These are phyloP conservation scores for Santalum album DNA, from an alignment of 164 flowering plant species.

Conservation along the genomic window DNA sequence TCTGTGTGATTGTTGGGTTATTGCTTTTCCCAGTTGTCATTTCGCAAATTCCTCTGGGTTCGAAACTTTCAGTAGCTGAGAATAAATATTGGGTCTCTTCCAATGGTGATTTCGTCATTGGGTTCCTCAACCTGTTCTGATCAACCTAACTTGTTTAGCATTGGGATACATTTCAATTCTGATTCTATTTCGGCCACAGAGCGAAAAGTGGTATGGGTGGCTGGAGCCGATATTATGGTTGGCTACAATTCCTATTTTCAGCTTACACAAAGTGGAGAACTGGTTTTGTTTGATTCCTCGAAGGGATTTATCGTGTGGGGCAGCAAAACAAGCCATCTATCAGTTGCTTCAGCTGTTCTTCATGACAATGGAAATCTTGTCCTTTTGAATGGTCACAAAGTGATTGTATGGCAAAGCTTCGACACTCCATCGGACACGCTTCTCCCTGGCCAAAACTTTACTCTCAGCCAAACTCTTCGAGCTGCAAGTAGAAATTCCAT, in stretches of 20 bases:
- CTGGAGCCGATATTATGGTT: conserved; percentile 45
- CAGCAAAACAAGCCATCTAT: conserved; percentile 33
- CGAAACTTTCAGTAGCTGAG: conserved; percentile 36
- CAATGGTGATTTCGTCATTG: conserved; percentile 57
- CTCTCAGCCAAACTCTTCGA: conserved; percentile 28
- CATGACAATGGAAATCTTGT: conserved; percentile 59
- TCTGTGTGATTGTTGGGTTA: conserved; percentile 18
- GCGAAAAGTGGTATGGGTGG: conserved; percentile 54
- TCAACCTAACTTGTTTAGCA: conserved; percentile 31
- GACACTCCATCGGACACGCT: conserved; percentile 50
- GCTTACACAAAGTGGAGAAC: conserved; percentile 37
- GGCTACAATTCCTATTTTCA: conserved; percentile 40
- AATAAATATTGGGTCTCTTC: conserved; percentile 53
- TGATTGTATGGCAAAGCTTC: conserved; percentile 65
- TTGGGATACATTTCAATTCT: conserved; percentile 52
- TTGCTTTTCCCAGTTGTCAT: conserved; percentile 15
- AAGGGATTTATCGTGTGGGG: conserved; percentile 37
- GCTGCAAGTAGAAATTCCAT: conserved; percentile 38
- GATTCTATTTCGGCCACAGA: conserved; percentile 30
- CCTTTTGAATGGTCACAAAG: conserved; percentile 22
- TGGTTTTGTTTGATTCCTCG: conserved; percentile 46
- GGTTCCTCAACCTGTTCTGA: conserved; percentile 41
- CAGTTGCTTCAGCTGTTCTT: conserved; percentile 50
- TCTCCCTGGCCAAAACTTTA: conserved; percentile 58
- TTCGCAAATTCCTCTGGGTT: conserved; percentile 45